Conservation (phyloP, 139 green algal species). For the Trebouxia sp. region DNA sequence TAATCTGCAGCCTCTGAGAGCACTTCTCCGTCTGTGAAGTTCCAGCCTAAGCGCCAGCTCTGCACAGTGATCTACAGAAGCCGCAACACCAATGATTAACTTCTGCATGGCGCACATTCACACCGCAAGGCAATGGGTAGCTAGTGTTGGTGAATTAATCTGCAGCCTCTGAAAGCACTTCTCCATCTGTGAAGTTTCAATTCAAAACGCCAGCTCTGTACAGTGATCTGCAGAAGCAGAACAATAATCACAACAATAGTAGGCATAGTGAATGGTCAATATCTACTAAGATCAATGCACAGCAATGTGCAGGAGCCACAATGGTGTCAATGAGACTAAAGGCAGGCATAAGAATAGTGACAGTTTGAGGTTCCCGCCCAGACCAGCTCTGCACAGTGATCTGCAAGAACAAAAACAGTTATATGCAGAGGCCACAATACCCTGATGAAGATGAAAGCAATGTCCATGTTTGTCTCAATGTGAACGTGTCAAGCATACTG, state of each 20-base stretch:
- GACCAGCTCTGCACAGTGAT: constrained; percentile 53
- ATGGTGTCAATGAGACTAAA: constrained; percentile 36
- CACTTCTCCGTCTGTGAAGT: constrained; percentile 46
- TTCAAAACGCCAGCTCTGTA: constrained; percentile 60
- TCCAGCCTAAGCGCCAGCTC: constrained; percentile 65
- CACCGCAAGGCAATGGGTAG: not conserved
- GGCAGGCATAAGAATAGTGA: too few relatives aligned
- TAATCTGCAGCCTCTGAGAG: not conserved
- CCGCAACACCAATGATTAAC: too few relatives aligned
- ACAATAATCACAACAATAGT: too few relatives aligned
- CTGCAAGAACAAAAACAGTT: too few relatives aligned
- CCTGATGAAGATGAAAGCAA: too few relatives aligned
- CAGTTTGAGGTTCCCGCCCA: too few relatives aligned
- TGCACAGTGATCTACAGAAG: constrained; percentile 36
- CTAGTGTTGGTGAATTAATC: not conserved
- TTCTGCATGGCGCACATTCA: too few relatives aligned
- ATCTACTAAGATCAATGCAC: too few relatives aligned
- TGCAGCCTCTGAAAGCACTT: not conserved
- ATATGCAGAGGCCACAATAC: too few relatives aligned
- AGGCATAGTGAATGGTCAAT: too few relatives aligned
- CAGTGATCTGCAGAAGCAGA: constrained; percentile 30
- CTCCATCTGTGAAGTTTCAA: constrained; percentile 56
- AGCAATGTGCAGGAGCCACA: not conserved
- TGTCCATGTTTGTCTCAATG: too few relatives aligned
- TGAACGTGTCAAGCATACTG: too few relatives aligned